These are phyloP conservation scores for Ammopiptanthus mongolicus DNA, from an alignment of 306 rosid species.

Conservation along the genomic window DNA sequence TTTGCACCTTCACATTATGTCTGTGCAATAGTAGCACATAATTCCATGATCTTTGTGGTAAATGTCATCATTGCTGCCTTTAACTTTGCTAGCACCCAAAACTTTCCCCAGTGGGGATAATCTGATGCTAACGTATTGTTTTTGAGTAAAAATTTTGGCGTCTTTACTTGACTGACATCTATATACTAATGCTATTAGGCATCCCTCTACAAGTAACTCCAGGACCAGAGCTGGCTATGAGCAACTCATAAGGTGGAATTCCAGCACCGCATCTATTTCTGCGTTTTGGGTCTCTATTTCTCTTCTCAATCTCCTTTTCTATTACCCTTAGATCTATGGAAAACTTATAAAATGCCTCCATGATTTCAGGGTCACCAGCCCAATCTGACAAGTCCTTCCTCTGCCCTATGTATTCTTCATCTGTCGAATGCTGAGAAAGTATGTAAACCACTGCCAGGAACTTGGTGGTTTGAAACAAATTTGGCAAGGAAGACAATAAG, in stretches of 20 bases:
- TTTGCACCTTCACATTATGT: not conserved
- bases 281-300: constrained; percentile 20
- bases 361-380: constrained; percentile 26
- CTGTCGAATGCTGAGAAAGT: constrained; percentile 22
- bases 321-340: constrained; percentile 30
- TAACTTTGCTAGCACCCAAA: not conserved
- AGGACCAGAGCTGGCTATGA: constrained; percentile 27
- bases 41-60: not conserved
- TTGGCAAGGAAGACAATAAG: constrained; percentile 16
- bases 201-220: constrained; percentile 35
- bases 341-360: constrained; percentile 30
- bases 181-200: constrained; percentile 33
- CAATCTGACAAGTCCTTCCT: constrained; percentile 29
- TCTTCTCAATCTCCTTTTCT: constrained; percentile 32
- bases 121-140: not conserved
- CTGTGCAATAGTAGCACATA: not conserved
- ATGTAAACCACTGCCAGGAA: constrained; percentile 29
- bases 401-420: constrained; percentile 32
- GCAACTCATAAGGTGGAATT: constrained; percentile 37
- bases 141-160: not conserved
- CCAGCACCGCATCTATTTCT: constrained; percentile 39
- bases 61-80: not conserved
- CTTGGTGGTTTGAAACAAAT: constrained; percentile 26
- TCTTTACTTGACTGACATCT: not conserved
- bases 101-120: not conserved